Evolutionary conservation across 2,329 filamentous ascomycete species (phyloP), one percentile per base, ranked within the genome.

Genomic region (Aspergillus latus): DNA sequence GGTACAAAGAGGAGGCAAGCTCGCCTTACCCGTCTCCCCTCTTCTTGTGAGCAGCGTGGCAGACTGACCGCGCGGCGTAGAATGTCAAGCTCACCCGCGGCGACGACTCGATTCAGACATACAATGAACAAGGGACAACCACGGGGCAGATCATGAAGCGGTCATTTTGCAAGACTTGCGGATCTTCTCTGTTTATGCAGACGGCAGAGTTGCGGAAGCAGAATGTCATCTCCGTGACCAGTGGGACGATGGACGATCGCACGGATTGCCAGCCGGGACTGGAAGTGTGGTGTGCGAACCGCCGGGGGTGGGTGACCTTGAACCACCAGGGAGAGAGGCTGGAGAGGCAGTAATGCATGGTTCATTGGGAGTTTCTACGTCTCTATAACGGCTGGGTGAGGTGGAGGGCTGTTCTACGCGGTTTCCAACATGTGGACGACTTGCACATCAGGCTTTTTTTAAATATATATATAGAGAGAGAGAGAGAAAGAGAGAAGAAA

Each of bases 111-210:
- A 30, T 66, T 5, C 59, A 51, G 40, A 59, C 54, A 11, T 66
- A 64, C 36, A 13, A 61, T 2, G 61, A 64, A 36, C 49, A 45
- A 8, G 32, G 21, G 10, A 57, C 59, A 4, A 48, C 13, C 1
- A 61, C 57, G 9, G 57, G 59, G 0, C 36, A 55, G 13, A 30
- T 52, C 2, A 37, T 66, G 15, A 30, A 59, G 28, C 60, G 62
- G 2, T 58, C 59, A 1, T 66, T 66, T 36, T 66, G 64, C 49
- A 53, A 37, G 2, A 58, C 52, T 7, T 66, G 64, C 34, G 60
- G 64, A 15, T 66, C 64, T 0, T 47, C 11, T 13, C 52, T 56
- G 8, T 65, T 46, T 52, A 44, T 57, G 2, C 21, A 28, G 0
- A 56, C 40, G 1, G 56, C 50, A 1, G 39, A 15, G 1, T 30